These are phyloP conservation scores for Botrytis fabae DNA, from an alignment of 2,329 filamentous ascomycete species.

Conservation along the genomic window DNA sequence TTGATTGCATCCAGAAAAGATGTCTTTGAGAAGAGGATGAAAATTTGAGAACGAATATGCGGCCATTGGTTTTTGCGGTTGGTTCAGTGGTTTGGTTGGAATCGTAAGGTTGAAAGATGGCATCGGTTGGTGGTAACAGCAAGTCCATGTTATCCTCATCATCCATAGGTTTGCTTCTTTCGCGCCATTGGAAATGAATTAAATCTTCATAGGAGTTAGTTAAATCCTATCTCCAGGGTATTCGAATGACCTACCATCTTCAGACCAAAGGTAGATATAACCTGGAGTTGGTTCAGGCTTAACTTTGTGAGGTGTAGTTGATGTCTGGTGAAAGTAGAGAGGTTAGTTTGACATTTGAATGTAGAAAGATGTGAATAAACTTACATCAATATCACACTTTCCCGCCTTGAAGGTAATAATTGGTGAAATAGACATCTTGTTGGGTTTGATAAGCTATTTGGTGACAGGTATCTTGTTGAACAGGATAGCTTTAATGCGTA, in stretches of 20 bases:
- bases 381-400: conserved; percentile 79
- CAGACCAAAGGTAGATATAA: conserved; percentile 88
- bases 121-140: conserved; percentile 89
- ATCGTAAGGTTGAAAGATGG: conserved; percentile 81
- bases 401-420: conserved; percentile 97
- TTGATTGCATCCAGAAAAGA: conserved; percentile 96
- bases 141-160: conserved; percentile 77
- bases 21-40: conserved; percentile 86
- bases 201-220: conserved; percentile 59
- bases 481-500: conserved; percentile 7
- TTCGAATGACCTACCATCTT: conserved; percentile 67
- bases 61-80: conserved; percentile 73
- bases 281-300: conserved; percentile 72
- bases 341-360: conserved; percentile 22
- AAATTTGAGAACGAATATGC: conserved; percentile 93
- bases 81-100: conserved; percentile 63
- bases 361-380: conserved; percentile 42
- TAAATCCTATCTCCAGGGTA: neutral
- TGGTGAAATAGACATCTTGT: conserved; percentile 75
- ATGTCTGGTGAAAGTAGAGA: conserved; percentile 44
- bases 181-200: conserved; percentile 96
- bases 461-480: conserved; percentile 10
- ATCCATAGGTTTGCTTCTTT: conserved; percentile 68
- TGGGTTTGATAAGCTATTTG: conserved; percentile 22
- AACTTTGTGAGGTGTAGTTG: conserved; percentile 66